A percentile compares a stretch with the other conserved stretches of the same genome.
Conservation (phyloP, 1,139 yeast genomes). For the Kurtzmaniella quercitrusa region DNA sequence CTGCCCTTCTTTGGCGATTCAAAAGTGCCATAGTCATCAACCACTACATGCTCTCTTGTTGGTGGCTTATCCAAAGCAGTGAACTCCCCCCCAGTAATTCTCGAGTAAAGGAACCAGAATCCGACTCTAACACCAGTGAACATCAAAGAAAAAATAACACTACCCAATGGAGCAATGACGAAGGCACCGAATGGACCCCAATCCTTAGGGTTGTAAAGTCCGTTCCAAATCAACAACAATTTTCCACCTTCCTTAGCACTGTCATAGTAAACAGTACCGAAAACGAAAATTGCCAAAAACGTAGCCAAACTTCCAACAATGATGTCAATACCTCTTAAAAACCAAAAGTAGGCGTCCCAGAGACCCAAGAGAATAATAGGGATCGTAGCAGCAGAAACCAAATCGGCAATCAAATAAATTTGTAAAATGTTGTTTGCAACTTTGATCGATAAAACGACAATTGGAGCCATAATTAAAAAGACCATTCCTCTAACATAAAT, state of each 20-base stretch:
- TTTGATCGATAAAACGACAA: slow-evolving; percentile 75
- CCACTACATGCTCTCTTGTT: slow-evolving; percentile 10
- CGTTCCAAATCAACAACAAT: slow-evolving; percentile 66
- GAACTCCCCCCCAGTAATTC: slow-evolving; percentile 40
- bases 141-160: slow-evolving; percentile 53
- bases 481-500: slow-evolving; percentile 71
- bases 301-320: slow-evolving; percentile 84
- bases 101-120: slow-evolving; percentile 32
- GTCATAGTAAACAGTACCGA: slow-evolving; percentile 75
- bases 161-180: slow-evolving; percentile 85
- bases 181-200: slow-evolving; percentile 97
- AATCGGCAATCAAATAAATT: slow-evolving; percentile 85
- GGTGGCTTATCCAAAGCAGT: slow-evolving; percentile 47
- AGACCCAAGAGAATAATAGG: slow-evolving; percentile 85
- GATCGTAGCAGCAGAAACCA: slow-evolving; percentile 80
- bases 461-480: slow-evolving; percentile 73
- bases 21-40: slow-evolving; percentile 13
- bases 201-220: slow-evolving; percentile 69
- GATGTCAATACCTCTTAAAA: slow-evolving; percentile 75
- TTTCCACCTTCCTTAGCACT: slow-evolving; percentile 76
- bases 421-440: slow-evolving; percentile 80
- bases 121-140: slow-evolving; percentile 50
- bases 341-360: slow-evolving; percentile 56
- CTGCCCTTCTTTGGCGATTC: slow-evolving; percentile 7
- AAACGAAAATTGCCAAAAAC: slow-evolving; percentile 70